Percentiles rank a stretch among this genome's conserved stretches.
Evolutionary conservation across 2,329 filamentous ascomycete genomes (phyloP).

Genomic region (Macrophomina pseudophaseolina): DNA sequence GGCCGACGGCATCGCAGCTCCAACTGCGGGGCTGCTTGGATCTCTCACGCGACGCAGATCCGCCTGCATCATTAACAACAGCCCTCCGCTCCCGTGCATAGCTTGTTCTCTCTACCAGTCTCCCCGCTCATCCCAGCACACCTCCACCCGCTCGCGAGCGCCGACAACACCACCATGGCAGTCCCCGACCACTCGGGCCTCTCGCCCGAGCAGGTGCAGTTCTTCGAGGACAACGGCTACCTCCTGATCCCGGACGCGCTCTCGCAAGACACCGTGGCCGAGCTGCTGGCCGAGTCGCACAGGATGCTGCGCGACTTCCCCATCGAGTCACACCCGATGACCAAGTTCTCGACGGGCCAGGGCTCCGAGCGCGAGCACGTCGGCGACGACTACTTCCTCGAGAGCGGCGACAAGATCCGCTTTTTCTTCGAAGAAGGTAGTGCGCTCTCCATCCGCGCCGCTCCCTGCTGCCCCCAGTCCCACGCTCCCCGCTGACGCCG

Average conservation of each 20-base stretch:
- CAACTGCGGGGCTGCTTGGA: conserved; percentile 8
- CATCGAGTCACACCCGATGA: conserved; percentile 86
- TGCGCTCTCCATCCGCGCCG: background rate
- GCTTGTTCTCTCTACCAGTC: background rate
- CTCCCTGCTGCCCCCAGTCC: background rate
- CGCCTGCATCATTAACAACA: conserved; percentile 9
- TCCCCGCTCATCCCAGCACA: background rate
- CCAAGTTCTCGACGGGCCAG: conserved; percentile 87
- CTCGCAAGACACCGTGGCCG: conserved; percentile 64
- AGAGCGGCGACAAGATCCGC: conserved; percentile 85
- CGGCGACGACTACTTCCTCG: conserved; percentile 92
- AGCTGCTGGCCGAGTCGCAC: conserved; percentile 76
- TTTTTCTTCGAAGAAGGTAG: conserved; percentile 91
- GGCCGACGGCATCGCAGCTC: background rate
- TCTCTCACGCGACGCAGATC: conserved; percentile 10
- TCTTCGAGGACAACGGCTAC: conserved; percentile 85
- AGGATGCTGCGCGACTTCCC: conserved; percentile 75
- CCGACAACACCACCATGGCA: background rate
- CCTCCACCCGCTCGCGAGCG: background rate
- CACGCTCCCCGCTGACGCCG: background rate
- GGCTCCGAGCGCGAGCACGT: conserved; percentile 69
- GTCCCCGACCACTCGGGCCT: conserved; percentile 57
- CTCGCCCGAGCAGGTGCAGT: conserved; percentile 69
- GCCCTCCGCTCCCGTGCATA: background rate
- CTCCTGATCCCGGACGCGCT: conserved; percentile 84